phyloP scores from a whole-genome alignment of 2,329 filamentous ascomycete genomes.

The Penicillium sp. region DNA sequence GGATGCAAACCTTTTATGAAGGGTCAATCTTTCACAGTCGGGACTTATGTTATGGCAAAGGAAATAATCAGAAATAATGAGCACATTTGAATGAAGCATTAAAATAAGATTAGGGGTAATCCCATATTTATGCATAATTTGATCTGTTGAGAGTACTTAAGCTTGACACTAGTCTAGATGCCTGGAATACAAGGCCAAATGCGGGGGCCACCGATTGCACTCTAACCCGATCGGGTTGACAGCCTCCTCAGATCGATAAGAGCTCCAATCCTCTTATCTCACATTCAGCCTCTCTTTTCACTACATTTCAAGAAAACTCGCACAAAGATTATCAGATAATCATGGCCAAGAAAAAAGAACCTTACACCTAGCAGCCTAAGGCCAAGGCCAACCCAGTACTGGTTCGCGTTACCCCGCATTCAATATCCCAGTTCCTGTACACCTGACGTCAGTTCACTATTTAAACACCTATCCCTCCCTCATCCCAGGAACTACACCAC shows the following conservation, averaged over 20 bases:
- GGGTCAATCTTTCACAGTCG: no score
- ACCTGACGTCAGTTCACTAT: not conserved
- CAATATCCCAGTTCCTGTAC: not conserved
- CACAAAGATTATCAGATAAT: not conserved
- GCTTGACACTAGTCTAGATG: not conserved
- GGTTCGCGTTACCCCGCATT: not conserved
- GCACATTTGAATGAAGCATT: no score
- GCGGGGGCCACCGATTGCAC: not conserved
- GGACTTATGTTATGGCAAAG: no score
- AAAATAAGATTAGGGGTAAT: no score
- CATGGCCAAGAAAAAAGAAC: not conserved
- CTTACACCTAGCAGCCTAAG: not conserved
- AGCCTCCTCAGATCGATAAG: not conserved
- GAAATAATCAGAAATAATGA: no score
- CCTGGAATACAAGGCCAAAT: not conserved
- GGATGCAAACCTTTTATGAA: no score
- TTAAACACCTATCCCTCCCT: not conserved
- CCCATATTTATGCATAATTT: no score
- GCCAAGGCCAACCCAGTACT: not conserved
- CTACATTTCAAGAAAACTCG: not conserved
- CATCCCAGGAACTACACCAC: not conserved
- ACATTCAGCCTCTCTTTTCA: not conserved
- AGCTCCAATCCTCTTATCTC: not conserved
- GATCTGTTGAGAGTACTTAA: no score
- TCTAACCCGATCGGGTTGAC: not conserved